Percentiles rank a stretch among this genome's conserved stretches.
Evolutionary conservation across 1,139 yeast genomes (phyloP).

Genomic region (Geotrichum restrictum): DNA sequence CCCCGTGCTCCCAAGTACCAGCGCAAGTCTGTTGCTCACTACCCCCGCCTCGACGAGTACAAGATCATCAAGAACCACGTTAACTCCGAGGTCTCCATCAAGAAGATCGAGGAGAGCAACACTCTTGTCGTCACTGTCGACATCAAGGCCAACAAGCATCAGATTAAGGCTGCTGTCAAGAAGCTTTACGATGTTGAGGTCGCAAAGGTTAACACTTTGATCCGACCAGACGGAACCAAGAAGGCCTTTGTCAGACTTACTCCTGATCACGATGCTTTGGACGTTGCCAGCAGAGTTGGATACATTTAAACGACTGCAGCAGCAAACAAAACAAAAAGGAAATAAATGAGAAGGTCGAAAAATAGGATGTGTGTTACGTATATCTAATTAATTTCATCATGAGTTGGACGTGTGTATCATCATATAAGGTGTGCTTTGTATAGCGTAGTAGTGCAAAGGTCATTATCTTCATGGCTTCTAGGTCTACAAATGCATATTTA

Average conservation of each 20-base stretch:
- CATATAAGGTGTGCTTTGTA: too few relatives aligned
- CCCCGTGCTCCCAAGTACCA: conserved; percentile 94
- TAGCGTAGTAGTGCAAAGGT: too few relatives aligned
- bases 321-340: too few relatives aligned
- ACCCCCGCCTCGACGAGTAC: conserved; percentile 95
- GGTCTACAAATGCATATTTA: too few relatives aligned
- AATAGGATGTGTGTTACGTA: background rate
- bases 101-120: conserved; percentile 99
- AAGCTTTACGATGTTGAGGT: conserved; percentile 97
- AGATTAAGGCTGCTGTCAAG: conserved; percentile 97
- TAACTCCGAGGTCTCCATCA: conserved; percentile 98
- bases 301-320: conserved; percentile 69
- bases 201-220: conserved; percentile 87
- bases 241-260: conserved; percentile 99
- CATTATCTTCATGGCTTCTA: too few relatives aligned
- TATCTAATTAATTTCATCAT: background rate
- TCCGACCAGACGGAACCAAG: conserved; percentile 99
- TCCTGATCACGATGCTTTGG: conserved; percentile 99
- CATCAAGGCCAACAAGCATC: conserved; percentile 94
- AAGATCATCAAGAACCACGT: conserved; percentile 92
- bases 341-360: background rate
- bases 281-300: conserved; percentile 99
- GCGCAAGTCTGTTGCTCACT: conserved; percentile 94
- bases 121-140: conserved; percentile 98
- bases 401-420: too few relatives aligned